Evolutionary conservation across 2,329 filamentous ascomycete genomes (phyloP).

Genomic region (Gnomoniopsis sp.): DNA sequence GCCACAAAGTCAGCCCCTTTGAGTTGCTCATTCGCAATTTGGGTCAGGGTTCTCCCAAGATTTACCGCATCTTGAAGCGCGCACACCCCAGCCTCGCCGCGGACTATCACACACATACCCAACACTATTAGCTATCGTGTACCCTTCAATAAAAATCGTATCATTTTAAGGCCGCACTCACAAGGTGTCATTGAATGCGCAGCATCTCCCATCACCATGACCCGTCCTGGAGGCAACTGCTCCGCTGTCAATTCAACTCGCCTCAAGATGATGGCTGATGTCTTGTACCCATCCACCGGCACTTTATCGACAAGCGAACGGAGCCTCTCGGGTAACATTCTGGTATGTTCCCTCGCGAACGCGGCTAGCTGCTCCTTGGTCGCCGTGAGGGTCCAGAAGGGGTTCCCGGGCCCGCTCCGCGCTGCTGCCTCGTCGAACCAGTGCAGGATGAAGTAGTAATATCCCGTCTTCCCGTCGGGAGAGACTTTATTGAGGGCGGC

Average conservation of each 20-base stretch:
- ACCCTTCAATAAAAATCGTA: background rate
- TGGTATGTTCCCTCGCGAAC: constrained; percentile 1
- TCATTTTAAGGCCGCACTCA: constrained; percentile 25
- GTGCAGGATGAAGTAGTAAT: constrained; percentile 28
- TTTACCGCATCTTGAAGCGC: constrained; percentile 37
- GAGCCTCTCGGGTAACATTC: background rate
- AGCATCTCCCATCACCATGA: constrained; percentile 41
- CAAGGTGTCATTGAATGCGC: constrained; percentile 32
- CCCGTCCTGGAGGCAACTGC: constrained; percentile 33
- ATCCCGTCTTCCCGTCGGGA: constrained; percentile 19
- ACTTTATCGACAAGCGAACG: constrained; percentile 9
- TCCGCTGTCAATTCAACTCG: constrained; percentile 31
- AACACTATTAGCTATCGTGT: background rate
- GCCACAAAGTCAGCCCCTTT: background rate
- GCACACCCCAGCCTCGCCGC: constrained; percentile 45
- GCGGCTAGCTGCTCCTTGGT: constrained; percentile 6
- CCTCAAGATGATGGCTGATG: constrained; percentile 25
- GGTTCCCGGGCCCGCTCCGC: constrained; percentile 1
- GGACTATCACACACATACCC: constrained; percentile 29
- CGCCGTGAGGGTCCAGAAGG: constrained; percentile 11
- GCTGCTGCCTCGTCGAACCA: constrained; percentile 19
- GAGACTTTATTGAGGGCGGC: constrained; percentile 24
- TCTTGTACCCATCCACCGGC: background rate
- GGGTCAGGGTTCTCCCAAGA: constrained; percentile 13
- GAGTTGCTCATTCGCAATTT: background rate